Evolutionary conservation across 2,329 filamentous ascomycete species (phyloP), one percentile per base, ranked within the genome.

Genomic region (Knufia fluminis): DNA sequence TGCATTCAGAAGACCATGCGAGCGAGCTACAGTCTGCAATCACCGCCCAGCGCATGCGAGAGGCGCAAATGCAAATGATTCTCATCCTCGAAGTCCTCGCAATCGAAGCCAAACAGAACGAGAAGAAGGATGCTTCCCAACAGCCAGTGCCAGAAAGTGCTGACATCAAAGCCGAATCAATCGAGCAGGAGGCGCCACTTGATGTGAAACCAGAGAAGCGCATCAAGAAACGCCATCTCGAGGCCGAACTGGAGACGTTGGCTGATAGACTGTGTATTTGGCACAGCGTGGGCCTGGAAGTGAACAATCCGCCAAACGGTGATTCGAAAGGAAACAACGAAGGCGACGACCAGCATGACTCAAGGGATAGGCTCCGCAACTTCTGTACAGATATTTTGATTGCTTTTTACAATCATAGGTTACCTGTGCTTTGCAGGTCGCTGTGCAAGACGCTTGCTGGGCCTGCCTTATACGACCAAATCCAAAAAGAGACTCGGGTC

Each of bases 371-470:
- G n/a, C 61, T 74, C 16, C 68, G 68, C 20, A 71, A 74, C 46
- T 75, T 74, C 51, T 74, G 71, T 56, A 70, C 67, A 0, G 71
- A 75, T 50, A 69, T 75, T 4, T 67, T 75, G 42, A 63, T 74
- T 38, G 71, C 72, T 10, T 74, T 74, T 59, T 75, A 73, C 54
- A 68, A 65, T 23, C 62, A 69, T 23, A 69, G 71, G 24, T 61
- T 74, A 10, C 71, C 72, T 2, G 68, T 71, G 8, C 66, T 70
- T 53, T 71, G 71, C 62, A 71, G 68, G 52, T 53, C 63, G 33
- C 63, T 74, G 50, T 71, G 64, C 20, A 66, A 68, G 38, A 74
- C 74, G 56, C 64, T 75, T n/a, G 70, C 70, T 7, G 70, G 70
- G 3, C 59, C 61, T 44, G 61, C 62, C 8, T 57, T 64, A 17